phyloP scores from a whole-genome alignment of 345 rosid genomes.

The Kandelia obovata region DNA sequence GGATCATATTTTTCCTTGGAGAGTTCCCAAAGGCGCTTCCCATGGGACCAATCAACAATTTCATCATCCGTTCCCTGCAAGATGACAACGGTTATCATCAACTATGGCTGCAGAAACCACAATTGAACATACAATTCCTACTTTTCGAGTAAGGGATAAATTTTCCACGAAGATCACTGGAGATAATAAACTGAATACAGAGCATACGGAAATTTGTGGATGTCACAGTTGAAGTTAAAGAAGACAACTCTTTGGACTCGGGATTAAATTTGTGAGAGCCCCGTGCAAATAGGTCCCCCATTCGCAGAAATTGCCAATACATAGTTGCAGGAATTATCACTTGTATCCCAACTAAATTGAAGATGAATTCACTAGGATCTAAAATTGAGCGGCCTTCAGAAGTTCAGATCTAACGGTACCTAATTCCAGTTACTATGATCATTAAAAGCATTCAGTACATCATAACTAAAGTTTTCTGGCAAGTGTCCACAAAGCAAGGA shows the following conservation, averaged over 20 bases:
- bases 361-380: no score
- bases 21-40: constrained; percentile 91
- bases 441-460: no score
- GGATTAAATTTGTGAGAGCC: not conserved
- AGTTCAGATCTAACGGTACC: no score
- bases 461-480: no score
- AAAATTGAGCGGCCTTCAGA: no score
- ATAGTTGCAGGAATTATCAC: no score
- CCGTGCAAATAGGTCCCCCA: no score
- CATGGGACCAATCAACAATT: constrained; percentile 83
- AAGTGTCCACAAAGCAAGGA: no score
- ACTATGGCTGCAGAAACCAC: not conserved
- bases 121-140: not conserved
- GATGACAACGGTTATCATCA: constrained; percentile 1
- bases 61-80: constrained; percentile 93
- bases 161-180: not conserved
- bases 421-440: no score
- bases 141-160: not conserved
- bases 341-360: no score
- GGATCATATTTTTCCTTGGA: constrained; percentile 88
- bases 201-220: not conserved
- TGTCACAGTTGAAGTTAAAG: not conserved
- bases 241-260: not conserved
- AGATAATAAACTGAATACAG: not conserved
- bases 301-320: no score